These are phyloP conservation scores for Farysia itapuensis DNA, from an alignment of 1,284 basidiomycete species.

Conservation along the genomic window DNA sequence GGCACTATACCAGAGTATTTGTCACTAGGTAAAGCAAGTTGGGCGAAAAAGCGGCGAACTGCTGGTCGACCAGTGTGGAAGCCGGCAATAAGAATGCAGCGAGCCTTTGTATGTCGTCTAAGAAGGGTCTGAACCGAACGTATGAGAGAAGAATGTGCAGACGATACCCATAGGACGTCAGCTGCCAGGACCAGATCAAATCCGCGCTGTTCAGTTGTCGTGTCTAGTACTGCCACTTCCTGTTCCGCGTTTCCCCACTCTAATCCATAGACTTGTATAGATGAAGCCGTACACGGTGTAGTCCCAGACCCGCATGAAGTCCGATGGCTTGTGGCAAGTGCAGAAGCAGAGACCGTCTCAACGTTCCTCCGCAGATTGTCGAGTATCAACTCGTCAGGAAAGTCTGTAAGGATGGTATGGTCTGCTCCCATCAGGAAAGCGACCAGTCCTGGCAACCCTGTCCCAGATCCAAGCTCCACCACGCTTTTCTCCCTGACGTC, in stretches of 20 bases:
- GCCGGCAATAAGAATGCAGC: conserved; percentile 45
- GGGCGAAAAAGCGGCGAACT: conserved; percentile 40
- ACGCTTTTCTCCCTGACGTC: conserved; percentile 33
- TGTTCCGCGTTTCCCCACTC: conserved; percentile 25
- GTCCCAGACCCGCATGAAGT: too few species aligned
- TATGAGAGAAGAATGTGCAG: conserved; percentile 43
- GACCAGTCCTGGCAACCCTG: conserved; percentile 45
- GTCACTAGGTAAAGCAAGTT: conserved; percentile 18
- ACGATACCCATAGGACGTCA: conserved; percentile 56
- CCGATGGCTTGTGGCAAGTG: too few species aligned
- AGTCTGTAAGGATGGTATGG: conserved; percentile 37
- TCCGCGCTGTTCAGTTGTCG: neutral
- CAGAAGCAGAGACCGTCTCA: conserved; percentile 12
- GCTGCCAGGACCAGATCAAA: conserved; percentile 48
- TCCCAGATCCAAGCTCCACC: conserved; percentile 52
- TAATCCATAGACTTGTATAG: conserved; percentile 16
- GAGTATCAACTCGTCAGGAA: conserved; percentile 32
- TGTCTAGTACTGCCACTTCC: conserved; percentile 4
- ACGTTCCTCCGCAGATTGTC: conserved; percentile 19
- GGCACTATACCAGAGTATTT: conserved; percentile 12
- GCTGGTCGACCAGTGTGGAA: conserved; percentile 55
- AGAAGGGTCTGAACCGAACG: conserved; percentile 43
- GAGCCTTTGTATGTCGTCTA: conserved; percentile 11
- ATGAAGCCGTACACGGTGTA: too few species aligned
- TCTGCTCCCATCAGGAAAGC: conserved; percentile 31